Percentiles rank a stretch among this genome's conserved stretches.
These are phyloP conservation scores for Cubamyces lactineus DNA, from an alignment of 768 basidiomycete species.

Conservation along the genomic window DNA sequence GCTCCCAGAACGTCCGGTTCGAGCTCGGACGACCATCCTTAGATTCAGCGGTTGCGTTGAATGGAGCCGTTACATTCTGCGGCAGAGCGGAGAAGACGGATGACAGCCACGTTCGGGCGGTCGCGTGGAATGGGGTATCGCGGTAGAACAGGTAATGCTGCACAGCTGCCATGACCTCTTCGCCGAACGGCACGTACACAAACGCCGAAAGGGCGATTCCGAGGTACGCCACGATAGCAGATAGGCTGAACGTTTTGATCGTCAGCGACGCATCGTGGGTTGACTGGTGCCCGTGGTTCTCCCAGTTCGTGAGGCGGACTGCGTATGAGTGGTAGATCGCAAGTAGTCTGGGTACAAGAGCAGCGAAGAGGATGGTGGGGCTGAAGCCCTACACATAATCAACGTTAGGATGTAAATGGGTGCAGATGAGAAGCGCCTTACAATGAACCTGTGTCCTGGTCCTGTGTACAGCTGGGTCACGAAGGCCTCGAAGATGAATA, in stretches of 20 bases:
- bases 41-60: slow-evolving; percentile 33
- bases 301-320: slow-evolving; percentile 77
- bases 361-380: slow-evolving; percentile 83
- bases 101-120: slow-evolving; percentile 23
- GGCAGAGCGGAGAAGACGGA: slow-evolving; percentile 24
- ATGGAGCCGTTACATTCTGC: slow-evolving; percentile 30
- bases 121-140: slow-evolving; percentile 13
- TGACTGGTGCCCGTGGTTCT: slow-evolving; percentile 86
- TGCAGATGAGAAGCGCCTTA: slow-evolving; percentile 40
- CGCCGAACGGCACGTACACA: slow-evolving; percentile 93
- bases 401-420: neutral
- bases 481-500: slow-evolving; percentile 90
- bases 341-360: slow-evolving; percentile 80
- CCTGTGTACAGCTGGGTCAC: slow-evolving; percentile 88
- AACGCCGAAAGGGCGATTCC: slow-evolving; percentile 93
- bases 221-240: slow-evolving; percentile 88
- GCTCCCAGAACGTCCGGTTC: slow-evolving; percentile 50
- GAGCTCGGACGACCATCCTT: slow-evolving; percentile 30
- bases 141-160: slow-evolving; percentile 34
- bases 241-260: slow-evolving; percentile 88
- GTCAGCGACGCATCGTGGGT: slow-evolving; percentile 80
- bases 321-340: slow-evolving; percentile 73
- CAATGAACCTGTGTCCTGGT: slow-evolving; percentile 76
- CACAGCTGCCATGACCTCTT: slow-evolving; percentile 70
- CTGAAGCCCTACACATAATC: slow-evolving; percentile 58